Evolutionary conservation across 108 stramenopile species (phyloP), one percentile per base, ranked within the genome.

Genomic region (Pseudonitzschia multistriata): DNA sequence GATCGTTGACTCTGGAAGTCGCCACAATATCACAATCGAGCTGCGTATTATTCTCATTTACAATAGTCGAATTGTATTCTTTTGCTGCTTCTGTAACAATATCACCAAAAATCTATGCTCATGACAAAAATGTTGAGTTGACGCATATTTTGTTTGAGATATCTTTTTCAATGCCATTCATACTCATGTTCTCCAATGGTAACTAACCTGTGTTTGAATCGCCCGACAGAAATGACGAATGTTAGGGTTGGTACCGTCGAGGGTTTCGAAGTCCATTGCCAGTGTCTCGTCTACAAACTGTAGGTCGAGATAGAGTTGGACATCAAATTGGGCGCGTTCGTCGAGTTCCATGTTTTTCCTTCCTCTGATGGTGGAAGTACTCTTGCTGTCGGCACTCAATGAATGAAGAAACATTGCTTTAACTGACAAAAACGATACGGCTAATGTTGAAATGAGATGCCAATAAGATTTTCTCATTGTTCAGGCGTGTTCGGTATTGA

Each of bases 121-220:
- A 22, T 57, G 14, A 57, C 25, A 13, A 34, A 62, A 33, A 17
- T 15, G 34, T 62, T 34, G 31, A 33, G 14, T 14, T 15, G 2
- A 29, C 15, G 30, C 14, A 62, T 25, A 36, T 48, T 19, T 48
- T 17, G 34, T 36, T 0, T 17, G 34, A 39, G n/a, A 5, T 48
- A 49, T 35, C 19, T 48, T 34, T 19, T 14, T 24, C n/a, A n/a
- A n/a, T n/a, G n/a, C n/a, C n/a, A n/a, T n/a, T n/a, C n/a, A n/a
- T 19, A n/a, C 17, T 34, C 13, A 30, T 53, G 29, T 31, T 28
- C 29, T 8, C 22, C 48, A 68, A 25, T 7, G 0, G 15, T 25
- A n/a, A 48, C 74, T 17, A 53, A 75, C 74, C 67, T 75, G 74
- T 6, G 34, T 29, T 54, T 75, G 49, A 7, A 75, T 36, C 10